phyloP scores from a whole-genome alignment of 1,284 basidiomycete species.

The Trametes hirsuta region DNA sequence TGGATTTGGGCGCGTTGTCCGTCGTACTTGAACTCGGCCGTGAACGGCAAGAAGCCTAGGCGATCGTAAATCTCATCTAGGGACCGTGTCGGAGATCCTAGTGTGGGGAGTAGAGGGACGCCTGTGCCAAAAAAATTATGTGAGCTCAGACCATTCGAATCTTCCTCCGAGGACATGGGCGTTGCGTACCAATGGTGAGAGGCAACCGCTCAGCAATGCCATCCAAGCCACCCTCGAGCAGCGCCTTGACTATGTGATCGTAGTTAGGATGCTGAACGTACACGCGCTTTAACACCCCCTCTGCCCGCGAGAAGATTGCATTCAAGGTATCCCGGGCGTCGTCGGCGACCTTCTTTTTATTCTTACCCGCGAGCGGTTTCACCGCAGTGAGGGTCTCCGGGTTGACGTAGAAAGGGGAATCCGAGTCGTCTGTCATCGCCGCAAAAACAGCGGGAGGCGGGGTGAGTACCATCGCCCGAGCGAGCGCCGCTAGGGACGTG shows the following conservation, averaged over 20 bases:
- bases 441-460: slow-evolving; percentile 39
- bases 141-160: slow-evolving; percentile 1
- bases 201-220: slow-evolving; percentile 68
- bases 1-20: slow-evolving; percentile 91
- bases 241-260: slow-evolving; percentile 72
- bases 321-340: slow-evolving; percentile 49
- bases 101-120: slow-evolving; percentile 68
- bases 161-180: slow-evolving; percentile 10
- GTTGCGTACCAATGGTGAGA: slow-evolving; percentile 69
- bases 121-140: slow-evolving; percentile 42
- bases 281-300: slow-evolving; percentile 70
- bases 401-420: slow-evolving; percentile 43
- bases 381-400: slow-evolving; percentile 43
- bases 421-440: slow-evolving; percentile 14
- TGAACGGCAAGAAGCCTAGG: slow-evolving; percentile 76
- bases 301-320: slow-evolving; percentile 55
- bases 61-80: slow-evolving; percentile 83
- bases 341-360: slow-evolving; percentile 51
- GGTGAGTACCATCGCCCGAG: slow-evolving; percentile 77
- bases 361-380: slow-evolving; percentile 44
- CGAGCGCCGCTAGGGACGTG: slow-evolving; percentile 82
- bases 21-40: slow-evolving; percentile 92
- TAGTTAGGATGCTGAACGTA: slow-evolving; percentile 92
- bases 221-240: slow-evolving; percentile 66
- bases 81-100: slow-evolving; percentile 86